Evolutionary conservation across 352 stramenopile genomes (phyloP), one percentile per base, ranked within the genome.

Genomic region (Nothophytophthora sp.): DNA sequence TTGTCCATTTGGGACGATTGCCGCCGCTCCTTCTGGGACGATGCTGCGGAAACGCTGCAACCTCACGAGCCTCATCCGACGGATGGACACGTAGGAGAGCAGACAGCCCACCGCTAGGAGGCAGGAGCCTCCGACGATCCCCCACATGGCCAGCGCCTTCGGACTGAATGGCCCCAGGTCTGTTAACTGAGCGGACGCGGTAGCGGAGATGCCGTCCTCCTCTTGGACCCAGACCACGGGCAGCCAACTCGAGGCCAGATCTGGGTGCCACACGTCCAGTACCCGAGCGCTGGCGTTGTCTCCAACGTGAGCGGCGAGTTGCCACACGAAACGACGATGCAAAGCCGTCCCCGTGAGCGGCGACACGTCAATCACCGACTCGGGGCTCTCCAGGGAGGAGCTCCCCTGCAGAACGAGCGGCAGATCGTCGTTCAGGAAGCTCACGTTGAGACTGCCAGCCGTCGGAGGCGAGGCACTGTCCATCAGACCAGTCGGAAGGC

Each of bases 191-290:
- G 45, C 16, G 16, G 45, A 45, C 12, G 51, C n/a, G 8, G 39
- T 51, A 10, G 60, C 38, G 1, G 73, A 76, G 22, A 84, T 43
- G 7, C 64, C 76, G 4, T 43, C 27, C 18, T 84, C 67, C 22
- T 89, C 75, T 10, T 76, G 62, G 4, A 86, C 50, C 70, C 65
- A 83, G 16, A 73, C 13, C 0, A 89, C 42, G 1, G 77, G 75
- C 0, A 89, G 47, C 70, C 64, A 79, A n/a, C 51, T 41, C 1
- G 40, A 20, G 1, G 35, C 10, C 4, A 80, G 41, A 3, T 55
- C 27, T 0, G 8, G 7, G 36, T 89, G 75, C 77, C 77, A 89
- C 18, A 55, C 35, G 38, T 78, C 60, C 19, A 64, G 49, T 25
- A 50, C 22, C 23, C 29, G 49, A 11, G 16, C 15, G n/a, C 53